Conservation (phyloP, 2,329 filamentous ascomycete genomes). For the Botrytis medusae region DNA sequence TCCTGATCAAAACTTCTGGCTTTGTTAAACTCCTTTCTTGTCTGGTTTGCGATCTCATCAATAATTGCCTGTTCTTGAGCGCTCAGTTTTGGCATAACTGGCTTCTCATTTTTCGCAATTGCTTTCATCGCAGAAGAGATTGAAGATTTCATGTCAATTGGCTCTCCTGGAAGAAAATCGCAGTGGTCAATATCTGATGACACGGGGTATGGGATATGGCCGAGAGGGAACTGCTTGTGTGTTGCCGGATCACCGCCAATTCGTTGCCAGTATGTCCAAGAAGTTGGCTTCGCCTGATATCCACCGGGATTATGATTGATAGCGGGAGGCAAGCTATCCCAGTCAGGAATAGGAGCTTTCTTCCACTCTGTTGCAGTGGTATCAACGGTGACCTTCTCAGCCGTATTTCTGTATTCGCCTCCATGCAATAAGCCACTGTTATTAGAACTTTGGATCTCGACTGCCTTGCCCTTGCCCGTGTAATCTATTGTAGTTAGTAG, state of each 20-base stretch:
- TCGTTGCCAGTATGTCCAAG: conserved; percentile 21
- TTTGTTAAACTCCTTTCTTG: conserved; percentile 7
- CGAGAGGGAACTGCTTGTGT: conserved; percentile 19
- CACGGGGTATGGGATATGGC: conserved; percentile 18
- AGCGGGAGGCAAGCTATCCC: conserved; percentile 7
- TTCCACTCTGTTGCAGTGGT: not conserved
- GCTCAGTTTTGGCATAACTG: conserved; percentile 6
- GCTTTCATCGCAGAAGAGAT: not conserved
- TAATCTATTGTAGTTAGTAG: not conserved
- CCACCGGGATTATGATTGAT: conserved; percentile 14
- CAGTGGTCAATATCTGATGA: conserved; percentile 13
- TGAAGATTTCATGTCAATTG: not conserved
- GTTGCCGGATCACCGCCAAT: conserved; percentile 21
- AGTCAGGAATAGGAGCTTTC: conserved; percentile 15
- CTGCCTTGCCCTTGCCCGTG: not conserved
- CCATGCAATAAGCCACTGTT: not conserved
- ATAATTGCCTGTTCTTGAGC: conserved; percentile 1
- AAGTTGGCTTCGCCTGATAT: conserved; percentile 9
- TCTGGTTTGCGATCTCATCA: not conserved
- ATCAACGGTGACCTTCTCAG: not conserved
- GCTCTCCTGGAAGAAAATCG: conserved; percentile 16
- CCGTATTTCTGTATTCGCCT: not conserved
- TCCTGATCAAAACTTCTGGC: conserved; percentile 10
- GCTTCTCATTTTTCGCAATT: not conserved
- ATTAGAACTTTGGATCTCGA: not conserved